Evolutionary conservation across 2,329 filamentous ascomycete species (phyloP), one percentile per base, ranked within the genome.

Genomic region (Nothophoma quercina): DNA sequence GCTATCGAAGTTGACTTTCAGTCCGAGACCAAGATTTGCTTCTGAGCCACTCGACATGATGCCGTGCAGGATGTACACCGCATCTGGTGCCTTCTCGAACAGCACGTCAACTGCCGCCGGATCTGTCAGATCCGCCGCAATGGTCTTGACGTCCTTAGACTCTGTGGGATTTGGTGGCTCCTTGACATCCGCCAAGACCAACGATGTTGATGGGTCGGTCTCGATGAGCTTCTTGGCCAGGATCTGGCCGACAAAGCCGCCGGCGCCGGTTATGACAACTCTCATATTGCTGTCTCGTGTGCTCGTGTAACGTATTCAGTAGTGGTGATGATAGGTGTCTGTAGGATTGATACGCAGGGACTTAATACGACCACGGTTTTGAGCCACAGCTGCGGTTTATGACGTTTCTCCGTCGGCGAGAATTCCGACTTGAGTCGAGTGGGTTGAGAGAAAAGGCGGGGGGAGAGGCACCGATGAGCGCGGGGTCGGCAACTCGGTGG

Each of bases 41-140:
- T 88, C 85, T 13, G 84, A 82, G 5, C 84, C 84, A 10, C 81
- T 81, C 0, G 85, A 87, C 85, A 88, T 88, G 76, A 88, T 86
- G 56, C 85, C 85, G 70, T 88, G 85, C 68, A 88, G 83, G 62
- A 86, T 77, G 72, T 85, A 88, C 12, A 73, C 62, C 4, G 65
- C 70, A 62, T 72, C 70, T 6, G 70, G 70, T n/a, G 51, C 42
- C 38, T 61, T 59, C 12, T 62, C 60, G 15, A 72, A 64, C 7
- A 73, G 50, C 1, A 54, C 53, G 28, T 67, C 53, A 30, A 62
- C 66, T 13, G 64, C 56, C 28, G 67, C 50, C 2, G 60, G 30
- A 10, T 71, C 63, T 12, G 84, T 76, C 2, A 87, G 77, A 65
- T 88, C 84, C 8, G 82, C 79, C 21, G 78, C 77, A 34, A 85